phyloP scores from a whole-genome alignment of 345 rosid genomes.

The Arabidopsis arenosa region DNA sequence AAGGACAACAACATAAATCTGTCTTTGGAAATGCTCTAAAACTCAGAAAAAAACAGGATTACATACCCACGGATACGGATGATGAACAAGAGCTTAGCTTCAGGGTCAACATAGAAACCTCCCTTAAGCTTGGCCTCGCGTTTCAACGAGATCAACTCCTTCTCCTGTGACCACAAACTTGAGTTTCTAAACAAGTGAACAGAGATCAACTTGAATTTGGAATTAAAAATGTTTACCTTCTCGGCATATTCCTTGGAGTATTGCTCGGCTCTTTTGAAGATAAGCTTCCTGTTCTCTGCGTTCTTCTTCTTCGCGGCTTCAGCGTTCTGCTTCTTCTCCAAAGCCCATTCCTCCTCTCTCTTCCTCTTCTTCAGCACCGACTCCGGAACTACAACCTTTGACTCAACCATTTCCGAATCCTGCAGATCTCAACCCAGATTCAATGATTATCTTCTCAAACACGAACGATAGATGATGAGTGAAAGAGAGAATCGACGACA shows the following conservation, averaged over 20 bases:
- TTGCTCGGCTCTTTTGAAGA: slow-evolving; percentile 60
- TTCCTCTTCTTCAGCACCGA: slow-evolving; percentile 83
- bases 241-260: slow-evolving; percentile 65
- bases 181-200: neutral
- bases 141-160: slow-evolving; percentile 67
- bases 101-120: slow-evolving; percentile 90
- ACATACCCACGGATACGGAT: slow-evolving; percentile 83
- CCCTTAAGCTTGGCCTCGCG: slow-evolving; percentile 89
- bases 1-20: neutral
- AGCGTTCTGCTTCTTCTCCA: slow-evolving; percentile 52
- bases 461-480: neutral
- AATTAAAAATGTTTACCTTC: slow-evolving; percentile 45
- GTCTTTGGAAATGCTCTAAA: neutral
- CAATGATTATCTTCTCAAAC: too few relatives aligned
- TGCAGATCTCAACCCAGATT: slow-evolving; percentile 10
- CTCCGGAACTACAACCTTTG: slow-evolving; percentile 66
- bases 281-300: slow-evolving; percentile 61
- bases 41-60: neutral
- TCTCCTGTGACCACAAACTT: slow-evolving; percentile 45
- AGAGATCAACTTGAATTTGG: too few relatives aligned
- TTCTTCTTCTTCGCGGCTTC: slow-evolving; percentile 62
- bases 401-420: slow-evolving; percentile 37
- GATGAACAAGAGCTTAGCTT: slow-evolving; percentile 82
- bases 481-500: neutral
- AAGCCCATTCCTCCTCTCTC: slow-evolving; percentile 71